Evolutionary conservation across 108 stramenopile species (phyloP), one percentile per base, ranked within the genome.

Genomic region (Nitzschia putrida): DNA sequence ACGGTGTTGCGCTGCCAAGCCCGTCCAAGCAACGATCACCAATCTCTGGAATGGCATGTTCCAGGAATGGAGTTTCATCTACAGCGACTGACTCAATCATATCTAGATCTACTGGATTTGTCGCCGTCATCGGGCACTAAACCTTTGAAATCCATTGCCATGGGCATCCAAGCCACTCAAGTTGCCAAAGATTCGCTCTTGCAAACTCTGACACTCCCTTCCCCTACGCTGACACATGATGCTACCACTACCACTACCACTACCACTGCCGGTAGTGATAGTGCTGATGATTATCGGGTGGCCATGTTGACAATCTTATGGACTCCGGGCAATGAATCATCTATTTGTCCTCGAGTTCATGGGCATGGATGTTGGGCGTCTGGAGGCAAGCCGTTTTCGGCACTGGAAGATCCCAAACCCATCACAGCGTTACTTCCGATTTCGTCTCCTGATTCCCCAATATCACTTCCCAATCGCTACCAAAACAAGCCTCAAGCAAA

Each of bases 1-100:
- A 89, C 91, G 22, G 91, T 92, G 7, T 37, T 92, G 22, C 78
- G 91, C 52, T 87, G 85, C 53, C 88, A 92, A 67, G 67, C 77
- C 52, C 12, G 53, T 20, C 34, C 42, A 34, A 22, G 61, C 12
- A 55, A 22, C 43, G 34, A 56, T 34, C 21, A 23, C 29, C 29
- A 34, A 4, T 34, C 29, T 34, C 29, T 34, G 29, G 29, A 34
- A 11, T 84, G 78, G 76, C 76, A 68, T 44, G 67, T 80, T 22
- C 88, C 86, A 86, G 88, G 85, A 21, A 53, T 51, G 16, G 73
- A 84, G 23, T 92, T 85, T 78, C 91, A 92, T 69, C 38, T 83
- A 54, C 49, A 84, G 11, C 74, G 91, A 50, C 64, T 92, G 51
- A 51, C 41, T 91, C 73, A 23, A 67, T 51, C 64, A 51, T 24